Percentiles rank a stretch among this genome's conserved stretches.
These are phyloP conservation scores for Leccinum boreale DNA, from an alignment of 768 basidiomycete genomes.

Conservation along the genomic window DNA sequence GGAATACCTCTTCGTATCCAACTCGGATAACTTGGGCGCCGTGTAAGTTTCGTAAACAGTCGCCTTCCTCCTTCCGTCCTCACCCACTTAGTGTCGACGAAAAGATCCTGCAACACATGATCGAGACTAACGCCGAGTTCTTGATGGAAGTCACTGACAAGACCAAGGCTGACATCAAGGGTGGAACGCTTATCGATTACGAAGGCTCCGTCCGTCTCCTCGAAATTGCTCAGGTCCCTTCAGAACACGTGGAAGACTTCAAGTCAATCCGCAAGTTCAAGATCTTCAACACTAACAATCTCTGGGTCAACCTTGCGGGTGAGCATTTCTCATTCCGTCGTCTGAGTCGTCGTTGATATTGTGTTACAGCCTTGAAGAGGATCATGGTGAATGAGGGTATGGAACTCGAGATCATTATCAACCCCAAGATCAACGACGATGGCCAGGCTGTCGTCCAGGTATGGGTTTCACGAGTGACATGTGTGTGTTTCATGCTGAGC, in stretches of 20 bases:
- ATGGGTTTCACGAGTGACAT: neutral
- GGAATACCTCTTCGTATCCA: slow-evolving; percentile 77
- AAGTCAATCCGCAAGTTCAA: slow-evolving; percentile 77
- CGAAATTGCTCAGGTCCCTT: slow-evolving; percentile 73
- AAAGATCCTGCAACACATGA: slow-evolving; percentile 65
- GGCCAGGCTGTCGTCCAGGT: slow-evolving; percentile 70
- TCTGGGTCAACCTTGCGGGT: slow-evolving; percentile 55
- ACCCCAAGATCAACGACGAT: slow-evolving; percentile 65
- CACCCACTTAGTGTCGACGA: slow-evolving; percentile 53
- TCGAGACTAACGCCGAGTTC: slow-evolving; percentile 61
- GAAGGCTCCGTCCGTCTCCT: slow-evolving; percentile 66
- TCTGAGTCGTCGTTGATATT: slow-evolving; percentile 1
- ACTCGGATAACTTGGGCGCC: slow-evolving; percentile 74
- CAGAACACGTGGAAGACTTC: slow-evolving; percentile 72
- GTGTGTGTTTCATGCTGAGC: neutral
- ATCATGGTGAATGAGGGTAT: slow-evolving; percentile 65
- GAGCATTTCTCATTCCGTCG: slow-evolving; percentile 2
- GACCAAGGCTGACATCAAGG: slow-evolving; percentile 79
- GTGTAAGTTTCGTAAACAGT: slow-evolving; percentile 36
- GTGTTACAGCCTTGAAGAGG: slow-evolving; percentile 58
- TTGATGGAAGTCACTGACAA: slow-evolving; percentile 80
- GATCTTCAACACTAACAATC: slow-evolving; percentile 74
- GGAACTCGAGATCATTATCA: slow-evolving; percentile 80
- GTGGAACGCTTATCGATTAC: slow-evolving; percentile 68
- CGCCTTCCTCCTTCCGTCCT: neutral